Conservation (phyloP, 2,329 filamentous ascomycete species). For the Alternaria arbusti region DNA sequence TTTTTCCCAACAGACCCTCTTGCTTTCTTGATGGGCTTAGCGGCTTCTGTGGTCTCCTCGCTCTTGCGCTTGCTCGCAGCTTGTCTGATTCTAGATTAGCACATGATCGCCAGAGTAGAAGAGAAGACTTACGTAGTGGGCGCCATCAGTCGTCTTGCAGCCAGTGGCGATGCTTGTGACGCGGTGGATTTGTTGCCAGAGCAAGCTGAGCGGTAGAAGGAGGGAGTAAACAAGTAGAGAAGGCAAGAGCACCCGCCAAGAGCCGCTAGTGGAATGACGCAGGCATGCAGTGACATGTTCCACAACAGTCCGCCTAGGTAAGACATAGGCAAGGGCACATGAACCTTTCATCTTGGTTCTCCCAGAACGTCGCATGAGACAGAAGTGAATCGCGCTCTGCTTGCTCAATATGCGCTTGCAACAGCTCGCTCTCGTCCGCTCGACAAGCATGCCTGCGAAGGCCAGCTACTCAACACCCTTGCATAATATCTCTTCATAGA, state of each 20-base stretch:
- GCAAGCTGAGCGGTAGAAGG: background rate
- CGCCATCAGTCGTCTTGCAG: background rate
- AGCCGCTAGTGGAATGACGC: background rate
- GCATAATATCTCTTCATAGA: background rate
- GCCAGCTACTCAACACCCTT: background rate
- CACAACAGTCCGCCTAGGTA: background rate
- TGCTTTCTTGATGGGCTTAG: too few species aligned
- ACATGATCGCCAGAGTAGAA: background rate
- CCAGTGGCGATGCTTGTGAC: accelerated
- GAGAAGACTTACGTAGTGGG: background rate
- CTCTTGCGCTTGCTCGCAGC: too few species aligned
- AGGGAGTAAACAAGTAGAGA: background rate
- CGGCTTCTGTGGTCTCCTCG: too few species aligned
- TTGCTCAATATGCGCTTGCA: background rate
- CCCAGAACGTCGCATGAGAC: background rate
- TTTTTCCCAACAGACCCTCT: too few species aligned
- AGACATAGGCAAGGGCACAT: background rate
- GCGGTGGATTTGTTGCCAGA: background rate
- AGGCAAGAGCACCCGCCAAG: background rate
- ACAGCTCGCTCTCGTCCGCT: background rate
- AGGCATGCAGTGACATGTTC: background rate
- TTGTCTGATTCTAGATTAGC: too few species aligned
- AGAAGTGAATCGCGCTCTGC: background rate
- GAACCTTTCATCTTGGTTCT: accelerated
- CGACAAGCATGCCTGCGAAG: background rate